Evolutionary conservation across 306 rosid genomes (phyloP).

Genomic region (Castanopsis chinensis): DNA sequence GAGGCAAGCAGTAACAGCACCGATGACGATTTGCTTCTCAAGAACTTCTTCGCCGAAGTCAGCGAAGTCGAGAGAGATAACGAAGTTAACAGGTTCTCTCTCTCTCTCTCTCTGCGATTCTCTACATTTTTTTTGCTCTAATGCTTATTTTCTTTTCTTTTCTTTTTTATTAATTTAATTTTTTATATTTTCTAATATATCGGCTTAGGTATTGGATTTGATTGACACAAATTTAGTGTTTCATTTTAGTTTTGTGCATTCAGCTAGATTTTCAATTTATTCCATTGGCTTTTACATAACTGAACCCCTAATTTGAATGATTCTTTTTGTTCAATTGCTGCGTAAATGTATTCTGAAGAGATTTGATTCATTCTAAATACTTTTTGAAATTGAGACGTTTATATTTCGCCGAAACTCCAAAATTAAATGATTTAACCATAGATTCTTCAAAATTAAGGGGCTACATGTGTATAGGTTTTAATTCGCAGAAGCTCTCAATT

Average conservation of each 20-base stretch:
- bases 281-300: neutral
- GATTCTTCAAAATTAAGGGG: no score
- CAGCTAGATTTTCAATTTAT: constrained; percentile 4
- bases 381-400: no score
- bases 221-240: constrained; percentile 17
- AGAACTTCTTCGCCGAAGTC: constrained; percentile 91
- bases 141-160: neutral
- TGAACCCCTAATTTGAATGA: neutral
- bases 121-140: neutral
- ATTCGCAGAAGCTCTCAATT: no score
- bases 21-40: constrained; percentile 89
- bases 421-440: no score
- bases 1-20: constrained; percentile 25
- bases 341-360: neutral
- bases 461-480: no score
- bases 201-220: neutral
- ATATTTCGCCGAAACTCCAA: no score
- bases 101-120: constrained; percentile 3
- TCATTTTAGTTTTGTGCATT: neutral
- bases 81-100: constrained; percentile 71
- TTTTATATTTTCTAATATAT: neutral
- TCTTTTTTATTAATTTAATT: no score
- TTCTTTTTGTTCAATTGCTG: neutral
- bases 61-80: constrained; percentile 98
- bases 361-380: neutral